phyloP scores from a whole-genome alignment of 1,139 yeast species.

The Ogataea hybrid region DNA sequence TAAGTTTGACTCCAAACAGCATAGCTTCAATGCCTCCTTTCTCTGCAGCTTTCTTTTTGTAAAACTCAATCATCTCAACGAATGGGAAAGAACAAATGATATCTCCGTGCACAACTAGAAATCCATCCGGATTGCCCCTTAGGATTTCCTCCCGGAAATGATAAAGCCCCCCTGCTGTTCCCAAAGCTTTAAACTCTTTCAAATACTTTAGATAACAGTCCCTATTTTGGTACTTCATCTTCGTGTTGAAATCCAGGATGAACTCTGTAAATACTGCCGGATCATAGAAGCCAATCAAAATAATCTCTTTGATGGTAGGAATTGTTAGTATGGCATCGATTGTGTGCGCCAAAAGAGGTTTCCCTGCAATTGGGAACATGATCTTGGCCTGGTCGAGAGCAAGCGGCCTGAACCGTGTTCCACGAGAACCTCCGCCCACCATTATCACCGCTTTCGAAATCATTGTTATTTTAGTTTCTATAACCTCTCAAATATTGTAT shows the following conservation, averaged over 20 bases:
- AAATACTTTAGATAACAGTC: conserved; percentile 46
- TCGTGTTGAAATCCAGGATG: conserved; percentile 40
- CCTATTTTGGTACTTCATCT: conserved; percentile 35
- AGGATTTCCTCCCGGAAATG: conserved; percentile 58
- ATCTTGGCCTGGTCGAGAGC: conserved; percentile 59
- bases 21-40: conserved; percentile 46
- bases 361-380: conserved; percentile 61
- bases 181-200: conserved; percentile 58
- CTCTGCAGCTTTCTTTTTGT: conserved; percentile 27
- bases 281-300: conserved; percentile 59
- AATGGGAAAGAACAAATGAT: conserved; percentile 60
- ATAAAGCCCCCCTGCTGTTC: conserved; percentile 67
- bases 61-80: conserved; percentile 38
- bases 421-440: conserved; percentile 60
- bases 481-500: neutral
- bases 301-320: conserved; percentile 44
- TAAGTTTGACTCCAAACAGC: conserved; percentile 52
- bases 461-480: conserved; percentile 6
- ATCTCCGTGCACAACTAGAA: conserved; percentile 62
- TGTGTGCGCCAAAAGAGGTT: conserved; percentile 56
- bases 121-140: conserved; percentile 44
- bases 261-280: conserved; percentile 51
- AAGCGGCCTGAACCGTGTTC: conserved; percentile 65
- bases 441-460: conserved; percentile 29
- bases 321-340: conserved; percentile 49